These are phyloP conservation scores for Cutaneotrichosporon curvatum DNA, from an alignment of 1,284 basidiomycete genomes.

Conservation along the genomic window DNA sequence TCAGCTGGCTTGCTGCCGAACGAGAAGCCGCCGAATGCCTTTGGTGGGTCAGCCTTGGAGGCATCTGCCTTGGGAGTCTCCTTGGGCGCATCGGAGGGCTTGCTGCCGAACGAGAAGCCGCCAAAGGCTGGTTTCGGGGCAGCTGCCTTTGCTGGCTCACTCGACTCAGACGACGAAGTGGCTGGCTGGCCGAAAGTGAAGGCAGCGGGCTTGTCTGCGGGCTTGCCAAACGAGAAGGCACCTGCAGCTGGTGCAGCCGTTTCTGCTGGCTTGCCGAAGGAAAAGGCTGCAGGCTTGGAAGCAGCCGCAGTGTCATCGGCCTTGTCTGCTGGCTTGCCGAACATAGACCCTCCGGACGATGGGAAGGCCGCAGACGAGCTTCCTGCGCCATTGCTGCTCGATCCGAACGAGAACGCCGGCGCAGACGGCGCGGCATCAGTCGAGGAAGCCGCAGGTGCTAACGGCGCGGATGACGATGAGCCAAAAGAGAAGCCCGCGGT, in stretches of 20 bases:
- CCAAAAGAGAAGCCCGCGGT: slow-evolving; percentile 1
- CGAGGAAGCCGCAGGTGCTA: slow-evolving; percentile 1
- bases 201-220: neutral
- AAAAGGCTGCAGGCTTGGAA: slow-evolving; percentile 9
- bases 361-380: no score
- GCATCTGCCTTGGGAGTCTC: slow-evolving; percentile 7
- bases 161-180: slow-evolving; percentile 4
- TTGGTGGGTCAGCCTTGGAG: slow-evolving; percentile 1
- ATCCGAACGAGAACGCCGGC: no score
- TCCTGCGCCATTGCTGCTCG: no score
- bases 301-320: no score
- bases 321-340: slow-evolving; percentile 5
- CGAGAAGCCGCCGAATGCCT: slow-evolving; percentile 22
- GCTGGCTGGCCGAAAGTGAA: slow-evolving; percentile 1
- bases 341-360: slow-evolving; percentile 18
- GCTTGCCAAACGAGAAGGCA: slow-evolving; percentile 19
- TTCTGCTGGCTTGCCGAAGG: slow-evolving; percentile 13
- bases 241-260: slow-evolving; percentile 6
- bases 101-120: slow-evolving; percentile 21
- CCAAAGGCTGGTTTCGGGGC: slow-evolving; percentile 17
- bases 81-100: neutral
- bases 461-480: neutral
- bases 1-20: slow-evolving; percentile 8
- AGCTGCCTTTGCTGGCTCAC: slow-evolving; percentile 6
- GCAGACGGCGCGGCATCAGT: neutral